Evolutionary conservation across 208 protist species (phyloP).

Genomic region (Crithidia thermophila): DNA sequence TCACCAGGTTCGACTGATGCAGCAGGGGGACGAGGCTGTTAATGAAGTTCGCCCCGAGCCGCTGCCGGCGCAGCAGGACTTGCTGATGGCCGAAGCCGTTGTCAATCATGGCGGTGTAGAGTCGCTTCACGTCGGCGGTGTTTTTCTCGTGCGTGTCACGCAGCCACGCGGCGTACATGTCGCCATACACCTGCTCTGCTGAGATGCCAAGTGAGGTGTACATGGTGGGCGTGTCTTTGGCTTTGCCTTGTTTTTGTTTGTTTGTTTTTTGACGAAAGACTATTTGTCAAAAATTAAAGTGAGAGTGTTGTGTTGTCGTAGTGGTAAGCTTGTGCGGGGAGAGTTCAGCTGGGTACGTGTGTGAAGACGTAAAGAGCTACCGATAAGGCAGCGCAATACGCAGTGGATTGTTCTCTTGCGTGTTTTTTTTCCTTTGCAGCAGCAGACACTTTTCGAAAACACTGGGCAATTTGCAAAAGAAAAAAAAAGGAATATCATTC

Average conservation of each 20-base stretch:
- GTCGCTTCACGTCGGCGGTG: constrained; percentile 63
- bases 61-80: constrained; percentile 68
- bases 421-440: too few species aligned
- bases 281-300: too few species aligned
- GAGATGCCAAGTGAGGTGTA: constrained; percentile 70
- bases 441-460: too few species aligned
- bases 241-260: constrained; percentile 1
- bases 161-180: constrained; percentile 85
- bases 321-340: too few species aligned
- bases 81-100: constrained; percentile 64
- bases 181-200: constrained; percentile 82
- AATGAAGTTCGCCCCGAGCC: constrained; percentile 78
- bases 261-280: not conserved
- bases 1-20: constrained; percentile 61
- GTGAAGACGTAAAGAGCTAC: too few species aligned
- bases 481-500: too few species aligned
- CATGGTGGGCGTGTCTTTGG: constrained; percentile 39
- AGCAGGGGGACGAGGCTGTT: constrained; percentile 70
- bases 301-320: too few species aligned
- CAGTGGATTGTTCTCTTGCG: too few species aligned
- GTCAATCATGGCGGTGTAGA: constrained; percentile 84
- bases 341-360: too few species aligned
- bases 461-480: too few species aligned
- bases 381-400: too few species aligned
- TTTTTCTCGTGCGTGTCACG: constrained; percentile 90